phyloP scores from a whole-genome alignment of 192 early-diverging fungal species.

The Polychytrium aggregatum region DNA sequence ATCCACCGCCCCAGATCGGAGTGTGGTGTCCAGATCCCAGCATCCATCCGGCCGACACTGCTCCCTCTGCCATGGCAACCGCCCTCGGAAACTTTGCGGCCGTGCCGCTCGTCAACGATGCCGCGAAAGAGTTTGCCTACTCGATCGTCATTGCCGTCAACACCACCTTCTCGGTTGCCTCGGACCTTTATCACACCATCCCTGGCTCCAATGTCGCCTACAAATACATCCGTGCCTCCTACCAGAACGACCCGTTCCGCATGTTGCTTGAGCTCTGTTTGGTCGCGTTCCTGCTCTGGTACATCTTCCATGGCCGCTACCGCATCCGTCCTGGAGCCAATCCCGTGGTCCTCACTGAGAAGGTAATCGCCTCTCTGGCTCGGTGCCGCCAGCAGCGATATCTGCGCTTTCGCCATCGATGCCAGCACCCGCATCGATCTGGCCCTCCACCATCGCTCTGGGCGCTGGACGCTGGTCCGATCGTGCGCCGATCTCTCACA shows the following conservation, averaged over 20 bases:
- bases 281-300: conserved; percentile 79
- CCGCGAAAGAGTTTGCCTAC: conserved; percentile 25
- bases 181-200: conserved; percentile 30
- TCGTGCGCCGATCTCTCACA: no score
- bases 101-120: conserved; percentile 24
- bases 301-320: conserved; percentile 73
- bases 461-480: not conserved
- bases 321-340: conserved; percentile 61
- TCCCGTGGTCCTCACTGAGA: conserved; percentile 65
- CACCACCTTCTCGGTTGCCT: conserved; percentile 29
- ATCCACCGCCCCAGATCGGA: no score
- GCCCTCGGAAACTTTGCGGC: conserved; percentile 1
- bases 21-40: no score
- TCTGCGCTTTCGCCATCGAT: no score
- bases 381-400: no score
- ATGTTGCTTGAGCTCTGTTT: conserved; percentile 72
- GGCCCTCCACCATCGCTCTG: no score
- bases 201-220: conserved; percentile 69
- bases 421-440: no score
- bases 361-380: no score
- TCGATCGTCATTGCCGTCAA: conserved; percentile 33
- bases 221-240: conserved; percentile 76
- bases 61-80: conserved; percentile 4
- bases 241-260: conserved; percentile 90
- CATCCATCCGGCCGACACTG: not conserved